phyloP scores from a whole-genome alignment of 2,329 filamentous ascomycete genomes.

The Fusarium udum region DNA sequence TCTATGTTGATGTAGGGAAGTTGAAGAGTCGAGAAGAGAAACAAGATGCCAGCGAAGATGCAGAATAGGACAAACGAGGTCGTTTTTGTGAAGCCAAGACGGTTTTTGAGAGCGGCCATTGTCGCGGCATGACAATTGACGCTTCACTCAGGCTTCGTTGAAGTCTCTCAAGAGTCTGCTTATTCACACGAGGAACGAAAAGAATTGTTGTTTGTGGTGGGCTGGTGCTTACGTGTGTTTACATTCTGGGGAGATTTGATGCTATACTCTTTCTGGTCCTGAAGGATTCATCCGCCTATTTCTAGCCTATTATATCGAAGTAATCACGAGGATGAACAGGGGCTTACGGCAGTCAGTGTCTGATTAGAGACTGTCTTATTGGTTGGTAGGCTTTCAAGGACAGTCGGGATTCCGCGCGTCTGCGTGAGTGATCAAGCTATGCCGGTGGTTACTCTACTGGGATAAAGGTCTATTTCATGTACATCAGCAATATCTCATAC shows the following conservation, averaged over 20 bases:
- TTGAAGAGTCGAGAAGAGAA: slow-evolving; percentile 9
- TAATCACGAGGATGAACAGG: background rate
- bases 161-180: background rate
- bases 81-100: background rate
- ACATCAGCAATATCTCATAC: background rate
- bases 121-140: background rate
- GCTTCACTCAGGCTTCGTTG: background rate
- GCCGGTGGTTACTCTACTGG: background rate
- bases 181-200: background rate
- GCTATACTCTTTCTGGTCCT: background rate
- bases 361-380: background rate
- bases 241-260: background rate
- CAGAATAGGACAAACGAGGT: background rate
- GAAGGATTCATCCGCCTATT: background rate
- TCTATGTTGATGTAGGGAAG: slow-evolving; percentile 9
- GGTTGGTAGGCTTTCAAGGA: background rate
- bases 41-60: background rate
- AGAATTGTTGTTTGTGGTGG: background rate
- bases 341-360: background rate
- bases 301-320: background rate
- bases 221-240: background rate
- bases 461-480: background rate
- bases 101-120: background rate
- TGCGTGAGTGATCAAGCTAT: background rate
- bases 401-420: background rate